Percentiles rank a stretch among this genome's conserved stretches.
These are phyloP conservation scores for Phytophthora kernoviae DNA, from an alignment of 352 stramenopile genomes.

Conservation along the genomic window DNA sequence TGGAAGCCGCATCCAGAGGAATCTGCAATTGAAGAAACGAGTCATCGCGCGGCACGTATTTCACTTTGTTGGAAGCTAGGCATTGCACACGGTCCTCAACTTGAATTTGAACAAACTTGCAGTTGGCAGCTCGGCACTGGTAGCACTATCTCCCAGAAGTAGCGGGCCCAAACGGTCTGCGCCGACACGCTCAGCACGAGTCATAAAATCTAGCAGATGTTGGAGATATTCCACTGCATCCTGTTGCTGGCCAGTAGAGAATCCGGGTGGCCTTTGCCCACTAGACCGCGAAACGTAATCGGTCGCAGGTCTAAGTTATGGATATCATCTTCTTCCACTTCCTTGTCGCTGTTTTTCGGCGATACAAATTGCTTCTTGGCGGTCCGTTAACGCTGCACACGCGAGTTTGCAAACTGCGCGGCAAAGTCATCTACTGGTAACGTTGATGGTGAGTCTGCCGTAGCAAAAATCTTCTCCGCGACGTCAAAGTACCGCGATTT, in stretches of 20 bases:
- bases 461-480: slow-evolving; percentile 62
- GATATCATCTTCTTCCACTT: slow-evolving; percentile 47
- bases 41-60: slow-evolving; percentile 86
- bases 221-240: slow-evolving; percentile 98
- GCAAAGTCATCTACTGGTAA: slow-evolving; percentile 83
- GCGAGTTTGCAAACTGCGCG: slow-evolving; percentile 92
- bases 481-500: slow-evolving; percentile 73
- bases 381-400: slow-evolving; percentile 84
- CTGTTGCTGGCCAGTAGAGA: slow-evolving; percentile 97
- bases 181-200: slow-evolving; percentile 75
- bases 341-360: slow-evolving; percentile 20
- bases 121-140: slow-evolving; percentile 57
- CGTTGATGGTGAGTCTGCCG: slow-evolving; percentile 26
- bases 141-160: slow-evolving; percentile 34
- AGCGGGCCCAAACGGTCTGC: slow-evolving; percentile 56
- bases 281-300: slow-evolving; percentile 94
- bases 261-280: slow-evolving; percentile 95
- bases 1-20: slow-evolving; percentile 85
- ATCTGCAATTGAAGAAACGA: slow-evolving; percentile 88
- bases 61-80: slow-evolving; percentile 79
- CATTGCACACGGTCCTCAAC: slow-evolving; percentile 85
- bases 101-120: slow-evolving; percentile 94
- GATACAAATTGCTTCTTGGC: slow-evolving; percentile 52
- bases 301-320: slow-evolving; percentile 52
- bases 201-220: slow-evolving; percentile 94